These are phyloP conservation scores for Linnemannia schmuckeri DNA, from an alignment of 192 early-diverging fungal species.

Conservation along the genomic window DNA sequence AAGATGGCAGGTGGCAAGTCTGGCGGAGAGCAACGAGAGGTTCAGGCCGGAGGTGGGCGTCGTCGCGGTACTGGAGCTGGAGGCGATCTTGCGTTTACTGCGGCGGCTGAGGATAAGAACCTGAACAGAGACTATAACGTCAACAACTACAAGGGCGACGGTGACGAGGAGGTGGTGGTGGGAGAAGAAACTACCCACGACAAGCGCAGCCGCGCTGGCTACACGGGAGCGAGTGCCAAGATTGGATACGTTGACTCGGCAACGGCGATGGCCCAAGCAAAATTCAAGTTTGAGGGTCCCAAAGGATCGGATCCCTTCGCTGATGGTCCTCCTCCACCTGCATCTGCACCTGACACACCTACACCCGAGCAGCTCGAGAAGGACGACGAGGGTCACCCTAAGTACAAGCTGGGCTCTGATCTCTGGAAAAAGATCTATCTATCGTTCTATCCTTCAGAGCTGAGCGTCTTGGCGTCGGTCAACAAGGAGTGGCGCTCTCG, in stretches of 20 bases:
- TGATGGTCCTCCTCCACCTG: not conserved
- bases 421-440: not conserved
- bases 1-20: not conserved
- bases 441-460: not conserved
- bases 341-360: not conserved
- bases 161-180: not conserved
- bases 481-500: not conserved
- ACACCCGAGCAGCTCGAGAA: no score
- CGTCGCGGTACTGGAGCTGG: not conserved
- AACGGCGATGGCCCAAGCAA: not conserved
- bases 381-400: not conserved
- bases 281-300: conserved; percentile 11
- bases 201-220: not conserved
- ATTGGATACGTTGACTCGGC: not conserved
- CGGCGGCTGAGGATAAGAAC: no score
- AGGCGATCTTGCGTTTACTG: not conserved
- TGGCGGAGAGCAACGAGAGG: not conserved
- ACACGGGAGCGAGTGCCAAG: conserved; percentile 9
- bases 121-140: no score
- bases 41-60: not conserved
- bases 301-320: not conserved
- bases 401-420: not conserved
- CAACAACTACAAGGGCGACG: not conserved
- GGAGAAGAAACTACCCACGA: not conserved
- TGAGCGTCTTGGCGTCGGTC: not conserved